A percentile compares a stretch with the other conserved stretches of the same genome.
Evolutionary conservation across 2,329 filamentous ascomycete genomes (phyloP).

Genomic region (Dactylellina leptospora): DNA sequence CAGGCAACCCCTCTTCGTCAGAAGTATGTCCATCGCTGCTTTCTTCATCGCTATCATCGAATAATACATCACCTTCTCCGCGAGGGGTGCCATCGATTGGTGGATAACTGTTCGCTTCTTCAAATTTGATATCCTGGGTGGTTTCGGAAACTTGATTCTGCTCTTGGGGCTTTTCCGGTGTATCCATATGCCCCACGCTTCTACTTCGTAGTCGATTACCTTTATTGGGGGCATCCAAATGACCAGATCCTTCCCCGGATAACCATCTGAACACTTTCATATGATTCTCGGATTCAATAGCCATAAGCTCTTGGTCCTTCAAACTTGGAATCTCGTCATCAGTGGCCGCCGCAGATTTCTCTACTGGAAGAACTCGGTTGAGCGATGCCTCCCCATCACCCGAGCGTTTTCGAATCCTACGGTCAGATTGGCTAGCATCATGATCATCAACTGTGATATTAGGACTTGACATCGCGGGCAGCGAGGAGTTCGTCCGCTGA

Average conservation of each 20-base stretch:
- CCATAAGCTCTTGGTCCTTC: conserved; percentile 40
- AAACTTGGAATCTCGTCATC: conserved; percentile 50
- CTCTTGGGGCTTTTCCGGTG: not conserved
- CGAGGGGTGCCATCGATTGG: conserved; percentile 45
- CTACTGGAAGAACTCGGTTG: conserved; percentile 40
- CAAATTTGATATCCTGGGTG: conserved; percentile 18
- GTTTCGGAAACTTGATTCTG: not conserved
- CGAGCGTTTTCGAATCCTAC: conserved; percentile 23
- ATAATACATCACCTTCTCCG: conserved; percentile 48
- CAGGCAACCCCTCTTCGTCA: conserved; percentile 47
- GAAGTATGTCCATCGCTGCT: conserved; percentile 45
- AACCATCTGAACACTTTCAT: conserved; percentile 51
- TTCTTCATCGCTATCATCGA: conserved; percentile 47
- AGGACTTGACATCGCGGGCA: conserved; percentile 24
- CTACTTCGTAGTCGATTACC: conserved; percentile 30
- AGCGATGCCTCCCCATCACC: conserved; percentile 29
- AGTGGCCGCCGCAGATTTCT: conserved; percentile 3
- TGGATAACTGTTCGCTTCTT: conserved; percentile 21
- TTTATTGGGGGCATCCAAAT: conserved; percentile 29
- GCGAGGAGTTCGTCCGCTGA: not conserved
- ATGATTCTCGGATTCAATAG: conserved; percentile 48
- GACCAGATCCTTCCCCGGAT: conserved; percentile 45
- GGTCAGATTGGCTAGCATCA: conserved; percentile 35
- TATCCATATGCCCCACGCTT: conserved; percentile 33
- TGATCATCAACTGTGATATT: conserved; percentile 52